Evolutionary conservation across 257 asterid genomes (phyloP), one percentile per base, ranked within the genome.

Genomic region (Henckelia pumila): DNA sequence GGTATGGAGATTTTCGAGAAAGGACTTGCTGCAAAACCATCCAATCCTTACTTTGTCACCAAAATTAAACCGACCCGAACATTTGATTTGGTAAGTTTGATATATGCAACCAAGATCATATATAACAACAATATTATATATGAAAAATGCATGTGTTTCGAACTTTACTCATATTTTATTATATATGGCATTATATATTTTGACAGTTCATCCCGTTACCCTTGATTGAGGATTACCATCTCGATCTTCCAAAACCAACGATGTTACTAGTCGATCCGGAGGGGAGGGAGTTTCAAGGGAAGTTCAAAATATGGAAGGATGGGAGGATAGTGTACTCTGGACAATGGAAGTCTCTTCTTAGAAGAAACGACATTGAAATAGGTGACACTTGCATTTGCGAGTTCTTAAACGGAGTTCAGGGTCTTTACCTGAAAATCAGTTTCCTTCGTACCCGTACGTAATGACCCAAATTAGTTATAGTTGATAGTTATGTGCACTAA

Each of bases 241-340:
- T 69, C 28, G 25, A 50, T 5, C 17, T 60, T 2, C 7, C 47
- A 32, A 32, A 32, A 16, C 22, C 20, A 7, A 19, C 19, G 33
- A 47, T 69, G 5, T 6, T 1, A 17, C 24, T 69, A 25, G 67
- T 69, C 0, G 73, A 69, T 50, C 73, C 67, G 0, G 1, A 16
- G 0, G 73, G 73, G 17, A 69, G 73, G 13, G 53, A 60, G 59
- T 69, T 59, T 37, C 16, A 1, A 1, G 32, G 53, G 0, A 59
- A 47, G 32, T 72, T 66, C 61, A 29, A 20, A 20, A 26, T 3
- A 21, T 72, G 76, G 76, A 44, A 17, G 1, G 71, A 72, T 5
- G 76, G 76, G 7, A 53, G 76, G 60, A 17, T 29, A 1, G 9
- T 64, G 19, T 17, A 56, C 9, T 32, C 71, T 0, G 61, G 71